Percentiles rank a stretch among this genome's conserved stretches.
Conservation (phyloP, 2,329 filamentous ascomycete species). For the Aureobasidium musti region DNA sequence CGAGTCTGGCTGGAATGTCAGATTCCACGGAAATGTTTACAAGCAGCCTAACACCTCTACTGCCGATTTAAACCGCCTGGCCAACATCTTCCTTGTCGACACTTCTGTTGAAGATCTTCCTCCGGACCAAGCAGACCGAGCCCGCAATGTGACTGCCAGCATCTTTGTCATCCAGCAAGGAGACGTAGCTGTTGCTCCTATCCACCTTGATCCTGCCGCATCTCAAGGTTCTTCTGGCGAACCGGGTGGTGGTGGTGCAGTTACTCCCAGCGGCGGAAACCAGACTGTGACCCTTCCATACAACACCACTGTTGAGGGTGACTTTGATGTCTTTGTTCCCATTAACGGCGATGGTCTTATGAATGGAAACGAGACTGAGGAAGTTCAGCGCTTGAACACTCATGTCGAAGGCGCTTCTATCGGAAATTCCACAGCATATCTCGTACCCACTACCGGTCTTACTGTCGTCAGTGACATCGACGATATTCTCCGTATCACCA, state of each 20-base stretch:
- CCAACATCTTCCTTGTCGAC: conserved; percentile 69
- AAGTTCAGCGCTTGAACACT: conserved; percentile 68
- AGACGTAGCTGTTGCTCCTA: conserved; percentile 60
- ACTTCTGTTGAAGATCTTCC: conserved; percentile 63
- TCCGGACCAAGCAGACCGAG: conserved; percentile 62
- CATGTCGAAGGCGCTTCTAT: conserved; percentile 64
- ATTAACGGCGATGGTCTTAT: conserved; percentile 63
- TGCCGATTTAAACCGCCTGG: conserved; percentile 66
- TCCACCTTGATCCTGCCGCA: conserved; percentile 62
- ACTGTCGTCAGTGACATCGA: conserved; percentile 78
- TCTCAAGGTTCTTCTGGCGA: conserved; percentile 57
- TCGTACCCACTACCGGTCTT: conserved; percentile 69
- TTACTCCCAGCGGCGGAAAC: conserved; percentile 59
- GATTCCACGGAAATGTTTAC: conserved; percentile 79
- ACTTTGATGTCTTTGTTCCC: conserved; percentile 71
- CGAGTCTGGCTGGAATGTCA: conserved; percentile 71
- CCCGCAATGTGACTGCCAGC: conserved; percentile 69
- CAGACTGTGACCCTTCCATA: conserved; percentile 67
- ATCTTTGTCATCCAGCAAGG: conserved; percentile 76
- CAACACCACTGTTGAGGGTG: conserved; percentile 66
- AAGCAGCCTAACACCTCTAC: conserved; percentile 70
- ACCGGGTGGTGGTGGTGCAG: conserved; percentile 52
- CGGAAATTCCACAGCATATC: conserved; percentile 74
- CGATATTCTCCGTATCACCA: conserved; percentile 77
- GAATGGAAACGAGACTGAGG: conserved; percentile 64